phyloP scores from a whole-genome alignment of 1,139 yeast species.

The Suhomyces yuchorum region DNA sequence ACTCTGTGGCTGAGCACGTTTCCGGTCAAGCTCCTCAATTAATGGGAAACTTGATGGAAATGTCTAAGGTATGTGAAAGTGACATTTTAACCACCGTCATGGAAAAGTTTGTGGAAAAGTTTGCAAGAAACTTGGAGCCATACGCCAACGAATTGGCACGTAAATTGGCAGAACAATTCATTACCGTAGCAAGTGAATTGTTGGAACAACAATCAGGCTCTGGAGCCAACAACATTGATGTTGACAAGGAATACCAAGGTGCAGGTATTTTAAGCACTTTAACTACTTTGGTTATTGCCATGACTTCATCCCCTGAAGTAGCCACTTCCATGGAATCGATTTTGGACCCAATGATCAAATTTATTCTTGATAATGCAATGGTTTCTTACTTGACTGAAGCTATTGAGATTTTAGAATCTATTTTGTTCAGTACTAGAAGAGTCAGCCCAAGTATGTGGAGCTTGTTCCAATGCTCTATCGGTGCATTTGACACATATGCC shows the following conservation, averaged over 20 bases:
- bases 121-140: constrained; percentile 56
- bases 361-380: constrained; percentile 53
- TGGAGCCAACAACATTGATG: constrained; percentile 29
- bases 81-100: constrained; percentile 57
- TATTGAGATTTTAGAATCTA: constrained; percentile 52
- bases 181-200: constrained; percentile 47
- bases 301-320: constrained; percentile 51
- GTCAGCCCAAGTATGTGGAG: constrained; percentile 53
- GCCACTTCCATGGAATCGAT: constrained; percentile 43
- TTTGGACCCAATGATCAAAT: constrained; percentile 43
- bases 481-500: constrained; percentile 56
- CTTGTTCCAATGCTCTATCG: constrained; percentile 44
- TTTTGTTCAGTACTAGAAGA: constrained; percentile 42
- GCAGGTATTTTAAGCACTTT: constrained; percentile 53
- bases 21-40: constrained; percentile 54
- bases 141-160: constrained; percentile 53
- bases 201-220: constrained; percentile 33
- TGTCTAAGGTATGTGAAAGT: constrained; percentile 53
- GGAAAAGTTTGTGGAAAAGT: constrained; percentile 58
- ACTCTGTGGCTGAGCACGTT: constrained; percentile 47
- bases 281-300: constrained; percentile 53
- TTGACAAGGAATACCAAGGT: constrained; percentile 56
- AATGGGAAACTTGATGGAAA: constrained; percentile 53
- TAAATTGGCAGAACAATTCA: constrained; percentile 51
- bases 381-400: constrained; percentile 49